Conservation (phyloP, 176 grass and related monocot species). For the Pontederia crassipes region DNA sequence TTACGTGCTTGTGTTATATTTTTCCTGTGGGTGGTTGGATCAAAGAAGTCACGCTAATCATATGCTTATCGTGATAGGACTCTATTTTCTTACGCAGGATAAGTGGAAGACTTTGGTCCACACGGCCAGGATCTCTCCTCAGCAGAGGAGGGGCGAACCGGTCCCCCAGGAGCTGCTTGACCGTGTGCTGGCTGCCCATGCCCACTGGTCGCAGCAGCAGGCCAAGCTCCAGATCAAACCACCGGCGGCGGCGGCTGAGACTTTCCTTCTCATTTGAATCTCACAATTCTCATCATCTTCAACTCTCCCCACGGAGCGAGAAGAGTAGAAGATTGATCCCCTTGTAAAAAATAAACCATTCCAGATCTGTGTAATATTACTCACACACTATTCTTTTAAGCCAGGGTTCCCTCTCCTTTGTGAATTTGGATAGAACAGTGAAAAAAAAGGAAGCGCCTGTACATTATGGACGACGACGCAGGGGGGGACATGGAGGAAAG, state of each 20-base stretch:
- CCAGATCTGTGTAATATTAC: no score
- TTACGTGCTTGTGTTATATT: no score
- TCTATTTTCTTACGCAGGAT: slow-evolving; percentile 34
- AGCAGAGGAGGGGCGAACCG: slow-evolving; percentile 87
- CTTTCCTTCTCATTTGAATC: slow-evolving; percentile 24
- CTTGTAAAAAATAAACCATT: no score
- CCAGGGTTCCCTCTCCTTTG: no score
- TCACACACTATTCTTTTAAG: no score
- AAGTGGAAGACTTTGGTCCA: slow-evolving; percentile 99
- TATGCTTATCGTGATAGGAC: not conserved
- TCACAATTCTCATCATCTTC: slow-evolving; percentile 9
- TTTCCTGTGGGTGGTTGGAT: not conserved
- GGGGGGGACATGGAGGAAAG: no score
- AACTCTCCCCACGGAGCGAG: no score
- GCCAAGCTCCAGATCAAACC: slow-evolving; percentile 83
- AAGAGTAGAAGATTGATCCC: no score
- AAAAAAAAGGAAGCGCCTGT: no score
- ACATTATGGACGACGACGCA: no score
- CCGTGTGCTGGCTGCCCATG: slow-evolving; percentile 67
- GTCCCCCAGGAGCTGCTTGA: slow-evolving; percentile 92
- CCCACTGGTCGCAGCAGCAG: slow-evolving; percentile 93
- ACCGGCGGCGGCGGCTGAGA: slow-evolving; percentile 29
- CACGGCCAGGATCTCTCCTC: slow-evolving; percentile 90
- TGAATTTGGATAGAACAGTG: no score
- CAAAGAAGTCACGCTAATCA: not conserved